A percentile compares a stretch with the other conserved stretches of the same genome.
These are phyloP conservation scores for Paramyrothecium sp. DNA, from an alignment of 2,329 filamentous ascomycete species.

Conservation along the genomic window DNA sequence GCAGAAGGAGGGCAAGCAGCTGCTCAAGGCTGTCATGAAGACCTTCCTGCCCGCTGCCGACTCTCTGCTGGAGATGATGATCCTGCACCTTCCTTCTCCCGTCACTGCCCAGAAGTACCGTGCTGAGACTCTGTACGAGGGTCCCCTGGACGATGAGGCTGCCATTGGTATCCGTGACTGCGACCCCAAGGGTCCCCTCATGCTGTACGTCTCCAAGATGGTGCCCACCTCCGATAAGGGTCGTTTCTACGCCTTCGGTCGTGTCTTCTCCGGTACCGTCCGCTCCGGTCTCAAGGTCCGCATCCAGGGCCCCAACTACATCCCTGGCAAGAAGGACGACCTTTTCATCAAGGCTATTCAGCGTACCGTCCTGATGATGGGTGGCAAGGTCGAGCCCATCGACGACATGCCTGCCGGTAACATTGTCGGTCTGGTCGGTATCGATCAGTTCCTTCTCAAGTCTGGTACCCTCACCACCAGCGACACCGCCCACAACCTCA, in stretches of 20 bases:
- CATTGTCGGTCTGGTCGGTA: slow-evolving; percentile 98
- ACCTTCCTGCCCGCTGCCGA: slow-evolving; percentile 98
- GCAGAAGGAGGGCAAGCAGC: slow-evolving; percentile 93
- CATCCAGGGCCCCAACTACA: slow-evolving; percentile 99
- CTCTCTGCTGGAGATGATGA: slow-evolving; percentile 99
- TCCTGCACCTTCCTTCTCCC: slow-evolving; percentile 96
- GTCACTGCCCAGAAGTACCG: slow-evolving; percentile 96
- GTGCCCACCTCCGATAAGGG: slow-evolving; percentile 99
- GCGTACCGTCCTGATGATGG: slow-evolving; percentile 99
- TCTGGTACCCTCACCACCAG: slow-evolving; percentile 98
- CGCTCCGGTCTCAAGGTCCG: slow-evolving; percentile 98
- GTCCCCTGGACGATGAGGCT: slow-evolving; percentile 86
- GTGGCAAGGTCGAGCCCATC: slow-evolving; percentile 97
- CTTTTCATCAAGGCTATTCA: slow-evolving; percentile 99
- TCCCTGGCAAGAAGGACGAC: slow-evolving; percentile 97
- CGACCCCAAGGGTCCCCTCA: slow-evolving; percentile 95
- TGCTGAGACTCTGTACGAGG: slow-evolving; percentile 98
- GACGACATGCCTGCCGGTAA: slow-evolving; percentile 99
- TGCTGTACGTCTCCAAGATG: slow-evolving; percentile 99
- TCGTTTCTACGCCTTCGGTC: slow-evolving; percentile 99
- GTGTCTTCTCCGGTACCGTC: slow-evolving; percentile 99
- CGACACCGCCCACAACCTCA: slow-evolving; percentile 98
- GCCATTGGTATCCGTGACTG: slow-evolving; percentile 98
- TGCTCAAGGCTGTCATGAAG: slow-evolving; percentile 97
- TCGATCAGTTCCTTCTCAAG: slow-evolving; percentile 99